These are phyloP conservation scores for Boletus speciosus DNA, from an alignment of 768 basidiomycete species.

Conservation along the genomic window DNA sequence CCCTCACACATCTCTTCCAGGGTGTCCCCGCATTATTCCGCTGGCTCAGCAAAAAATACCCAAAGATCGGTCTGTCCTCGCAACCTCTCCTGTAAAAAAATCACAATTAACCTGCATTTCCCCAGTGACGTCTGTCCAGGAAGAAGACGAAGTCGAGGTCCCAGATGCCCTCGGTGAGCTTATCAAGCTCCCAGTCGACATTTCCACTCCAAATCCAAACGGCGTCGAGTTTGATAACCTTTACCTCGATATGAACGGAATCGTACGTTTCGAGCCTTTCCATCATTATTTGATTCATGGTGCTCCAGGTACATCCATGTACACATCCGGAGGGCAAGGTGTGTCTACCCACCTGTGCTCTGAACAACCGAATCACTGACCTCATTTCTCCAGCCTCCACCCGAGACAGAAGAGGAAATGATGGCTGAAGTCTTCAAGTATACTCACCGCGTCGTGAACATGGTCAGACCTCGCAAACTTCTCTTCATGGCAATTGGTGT, in stretches of 20 bases:
- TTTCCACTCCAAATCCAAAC: constrained; percentile 85
- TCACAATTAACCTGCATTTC: background rate
- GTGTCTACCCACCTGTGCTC: constrained; percentile 10
- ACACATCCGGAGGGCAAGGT: constrained; percentile 98
- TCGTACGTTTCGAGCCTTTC: constrained; percentile 48
- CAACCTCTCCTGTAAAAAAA: background rate
- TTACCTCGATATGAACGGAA: constrained; percentile 99
- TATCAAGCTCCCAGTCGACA: constrained; percentile 75
- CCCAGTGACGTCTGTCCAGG: constrained; percentile 71
- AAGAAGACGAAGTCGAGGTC: constrained; percentile 77
- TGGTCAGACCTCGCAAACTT: constrained; percentile 91
- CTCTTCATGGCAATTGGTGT: constrained; percentile 98
- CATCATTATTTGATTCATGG: background rate
- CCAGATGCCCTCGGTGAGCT: constrained; percentile 63
- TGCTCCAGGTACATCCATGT: constrained; percentile 86
- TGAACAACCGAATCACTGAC: background rate
- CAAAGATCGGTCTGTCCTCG: constrained; percentile 77
- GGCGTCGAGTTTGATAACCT: constrained; percentile 93
- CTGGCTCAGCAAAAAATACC: constrained; percentile 98
- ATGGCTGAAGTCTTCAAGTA: constrained; percentile 97
- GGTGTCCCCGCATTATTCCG: constrained; percentile 98
- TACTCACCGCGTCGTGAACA: constrained; percentile 95
- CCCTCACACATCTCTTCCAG: constrained; percentile 38
- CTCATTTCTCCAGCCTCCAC: constrained; percentile 63
- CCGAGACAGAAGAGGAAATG: constrained; percentile 98